Conservation (phyloP, 352 stramenopile genomes). For the Phytophthora podocarpi region DNA sequence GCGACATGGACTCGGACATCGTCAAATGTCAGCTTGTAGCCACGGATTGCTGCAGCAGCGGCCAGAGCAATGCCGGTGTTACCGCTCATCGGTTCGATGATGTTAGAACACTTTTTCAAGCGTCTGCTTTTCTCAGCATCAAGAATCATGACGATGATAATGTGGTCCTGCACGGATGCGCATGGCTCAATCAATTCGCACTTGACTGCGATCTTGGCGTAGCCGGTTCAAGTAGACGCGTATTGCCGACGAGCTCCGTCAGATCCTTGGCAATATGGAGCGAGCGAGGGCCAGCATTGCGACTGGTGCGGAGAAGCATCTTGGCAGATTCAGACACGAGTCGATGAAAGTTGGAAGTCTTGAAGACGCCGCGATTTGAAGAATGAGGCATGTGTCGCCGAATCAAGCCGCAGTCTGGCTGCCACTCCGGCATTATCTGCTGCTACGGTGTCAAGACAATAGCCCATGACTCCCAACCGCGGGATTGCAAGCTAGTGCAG, state of each 20-base stretch:
- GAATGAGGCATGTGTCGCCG: too few relatives aligned
- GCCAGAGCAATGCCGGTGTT: not conserved
- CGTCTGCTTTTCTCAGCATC: conserved; percentile 43
- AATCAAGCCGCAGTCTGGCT: too few relatives aligned
- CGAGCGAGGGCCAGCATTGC: conserved; percentile 69
- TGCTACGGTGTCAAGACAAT: too few relatives aligned
- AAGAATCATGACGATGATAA: conserved; percentile 79
- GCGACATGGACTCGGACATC: conserved; percentile 28
- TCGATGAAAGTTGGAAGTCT: too few relatives aligned
- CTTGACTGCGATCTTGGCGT: conserved; percentile 85
- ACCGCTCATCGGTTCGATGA: conserved; percentile 40
- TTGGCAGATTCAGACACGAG: too few relatives aligned
- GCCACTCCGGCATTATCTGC: too few relatives aligned
- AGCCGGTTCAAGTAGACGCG: conserved; percentile 90
- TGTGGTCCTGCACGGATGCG: conserved; percentile 82
- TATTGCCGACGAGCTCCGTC: conserved; percentile 94
- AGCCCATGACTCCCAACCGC: too few relatives aligned
- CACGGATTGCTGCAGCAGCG: conserved; percentile 1
- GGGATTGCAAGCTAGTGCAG: too few relatives aligned
- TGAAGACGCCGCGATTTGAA: too few relatives aligned
- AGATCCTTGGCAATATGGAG: conserved; percentile 91
- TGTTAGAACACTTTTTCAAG: conserved; percentile 58
- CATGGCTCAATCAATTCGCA: conserved; percentile 88
- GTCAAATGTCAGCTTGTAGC: conserved; percentile 27
- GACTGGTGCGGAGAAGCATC: too few relatives aligned